These are phyloP conservation scores for Lolium rigidum DNA, from an alignment of 176 grass and related monocot genomes.

Conservation along the genomic window DNA sequence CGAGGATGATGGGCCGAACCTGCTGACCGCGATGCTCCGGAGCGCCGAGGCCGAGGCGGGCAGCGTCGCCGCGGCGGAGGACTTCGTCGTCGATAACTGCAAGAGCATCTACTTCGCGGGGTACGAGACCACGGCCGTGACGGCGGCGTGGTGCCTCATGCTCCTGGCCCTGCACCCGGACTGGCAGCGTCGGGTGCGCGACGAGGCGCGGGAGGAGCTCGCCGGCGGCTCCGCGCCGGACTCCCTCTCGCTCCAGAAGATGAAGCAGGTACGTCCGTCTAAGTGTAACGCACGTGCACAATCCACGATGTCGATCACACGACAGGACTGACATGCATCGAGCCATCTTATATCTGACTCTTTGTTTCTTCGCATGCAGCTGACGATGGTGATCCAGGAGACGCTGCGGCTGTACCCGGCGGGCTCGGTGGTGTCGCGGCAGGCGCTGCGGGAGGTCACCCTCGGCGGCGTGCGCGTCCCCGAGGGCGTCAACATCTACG, in stretches of 20 bases:
- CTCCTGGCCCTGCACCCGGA: constrained; percentile 80
- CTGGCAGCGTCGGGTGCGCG: constrained; percentile 65
- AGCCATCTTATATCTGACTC: no score
- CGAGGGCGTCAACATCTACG: constrained; percentile 70
- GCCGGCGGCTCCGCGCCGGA: constrained; percentile 19
- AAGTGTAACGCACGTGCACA: no score
- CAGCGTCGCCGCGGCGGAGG: constrained; percentile 32
- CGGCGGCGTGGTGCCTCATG: constrained; percentile 77
- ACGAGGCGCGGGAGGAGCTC: constrained; percentile 49
- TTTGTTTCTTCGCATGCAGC: constrained; percentile 41
- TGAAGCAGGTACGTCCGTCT: constrained; percentile 62
- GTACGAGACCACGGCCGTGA: constrained; percentile 85
- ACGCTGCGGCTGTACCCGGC: constrained; percentile 85
- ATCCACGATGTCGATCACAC: no score
- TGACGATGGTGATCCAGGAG: constrained; percentile 98
- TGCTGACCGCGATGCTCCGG: constrained; percentile 67
- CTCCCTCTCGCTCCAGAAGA: constrained; percentile 60
- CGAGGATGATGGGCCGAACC: constrained; percentile 10
- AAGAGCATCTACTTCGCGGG: constrained; percentile 95
- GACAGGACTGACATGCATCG: no score
- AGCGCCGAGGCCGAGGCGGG: constrained; percentile 32
- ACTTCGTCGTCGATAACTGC: constrained; percentile 89
- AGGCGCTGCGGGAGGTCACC: constrained; percentile 65
- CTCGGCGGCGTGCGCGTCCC: constrained; percentile 70
- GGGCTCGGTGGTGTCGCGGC: constrained; percentile 74